These are phyloP conservation scores for Pezicula rhizophila DNA, from an alignment of 2,329 filamentous ascomycete species.

Conservation along the genomic window DNA sequence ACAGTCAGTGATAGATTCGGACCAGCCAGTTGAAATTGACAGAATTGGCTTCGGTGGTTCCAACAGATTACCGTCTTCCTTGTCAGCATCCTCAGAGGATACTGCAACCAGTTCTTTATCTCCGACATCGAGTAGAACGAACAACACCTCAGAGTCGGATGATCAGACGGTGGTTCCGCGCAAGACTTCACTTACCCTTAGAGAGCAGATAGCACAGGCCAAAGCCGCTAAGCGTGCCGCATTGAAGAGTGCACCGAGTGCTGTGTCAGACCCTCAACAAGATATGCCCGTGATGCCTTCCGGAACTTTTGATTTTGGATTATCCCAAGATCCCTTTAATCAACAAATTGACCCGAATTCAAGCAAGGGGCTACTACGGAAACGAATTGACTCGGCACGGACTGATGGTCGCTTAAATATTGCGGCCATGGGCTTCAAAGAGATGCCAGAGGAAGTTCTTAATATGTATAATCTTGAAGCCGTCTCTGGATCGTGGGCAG, in stretches of 20 bases:
- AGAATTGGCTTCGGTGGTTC: conserved; percentile 18
- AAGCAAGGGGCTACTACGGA: conserved; percentile 62
- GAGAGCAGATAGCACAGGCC: conserved; percentile 89
- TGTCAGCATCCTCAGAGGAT: conserved; percentile 22
- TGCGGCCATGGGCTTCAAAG: conserved; percentile 71
- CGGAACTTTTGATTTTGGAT: conserved; percentile 53
- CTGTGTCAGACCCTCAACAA: conserved; percentile 13
- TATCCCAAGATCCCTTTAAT: conserved; percentile 65
- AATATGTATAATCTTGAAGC: conserved; percentile 83
- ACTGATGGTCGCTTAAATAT: conserved; percentile 82
- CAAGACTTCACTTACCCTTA: conserved; percentile 74
- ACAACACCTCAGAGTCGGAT: conserved; percentile 16
- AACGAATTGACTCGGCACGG: conserved; percentile 66
- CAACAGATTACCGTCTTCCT: conserved; percentile 20
- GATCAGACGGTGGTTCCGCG: conserved; percentile 37
- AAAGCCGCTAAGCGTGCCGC: conserved; percentile 66
- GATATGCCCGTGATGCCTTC: conserved; percentile 39
- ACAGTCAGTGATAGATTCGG: conserved; percentile 40
- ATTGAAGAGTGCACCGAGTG: conserved; percentile 28
- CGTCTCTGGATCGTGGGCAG: conserved; percentile 72
- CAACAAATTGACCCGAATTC: conserved; percentile 50
- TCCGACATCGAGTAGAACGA: conserved; percentile 11
- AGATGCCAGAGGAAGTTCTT: conserved; percentile 76
- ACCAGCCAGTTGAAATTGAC: conserved; percentile 22
- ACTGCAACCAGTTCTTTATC: conserved; percentile 13